These are phyloP conservation scores for Dichotomocladium elegans DNA, from an alignment of 371 early-diverging fungal species.

Conservation along the genomic window DNA sequence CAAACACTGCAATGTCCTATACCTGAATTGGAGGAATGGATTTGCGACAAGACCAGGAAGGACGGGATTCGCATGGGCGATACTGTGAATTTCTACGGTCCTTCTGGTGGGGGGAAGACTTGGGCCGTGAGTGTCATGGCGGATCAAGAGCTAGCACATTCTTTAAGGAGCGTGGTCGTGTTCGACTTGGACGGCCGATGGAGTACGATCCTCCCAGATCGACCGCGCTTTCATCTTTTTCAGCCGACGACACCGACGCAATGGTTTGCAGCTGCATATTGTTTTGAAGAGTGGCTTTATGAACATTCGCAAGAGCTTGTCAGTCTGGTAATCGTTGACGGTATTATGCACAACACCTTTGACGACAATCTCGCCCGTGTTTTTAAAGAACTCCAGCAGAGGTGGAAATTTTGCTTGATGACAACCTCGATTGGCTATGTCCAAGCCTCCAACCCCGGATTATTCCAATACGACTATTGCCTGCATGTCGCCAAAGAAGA, in stretches of 20 bases:
- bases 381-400: not conserved
- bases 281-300: slow-evolving; percentile 21
- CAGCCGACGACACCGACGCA: slow-evolving; percentile 10
- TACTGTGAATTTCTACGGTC: slow-evolving; percentile 14
- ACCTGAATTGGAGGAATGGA: not conserved
- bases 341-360: no score
- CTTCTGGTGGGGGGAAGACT: slow-evolving; percentile 21
- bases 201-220: no score
- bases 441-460: no score
- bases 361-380: no score
- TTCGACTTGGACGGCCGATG: slow-evolving; percentile 22
- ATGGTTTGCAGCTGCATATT: slow-evolving; percentile 1
- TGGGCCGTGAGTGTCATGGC: slow-evolving; percentile 10
- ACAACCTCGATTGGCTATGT: not conserved
- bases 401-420: not conserved
- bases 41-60: not conserved
- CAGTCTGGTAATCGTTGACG: slow-evolving; percentile 19
- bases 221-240: slow-evolving; percentile 20
- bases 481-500: not conserved
- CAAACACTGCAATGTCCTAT: slow-evolving; percentile 1
- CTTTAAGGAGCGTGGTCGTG: slow-evolving; percentile 11
- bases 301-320: slow-evolving; percentile 12
- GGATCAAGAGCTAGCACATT: slow-evolving; percentile 5
- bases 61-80: slow-evolving; percentile 9
- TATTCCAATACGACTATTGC: not conserved